These are phyloP conservation scores for Trichoderma hamatum DNA, from an alignment of 2,329 filamentous ascomycete species.

Conservation along the genomic window DNA sequence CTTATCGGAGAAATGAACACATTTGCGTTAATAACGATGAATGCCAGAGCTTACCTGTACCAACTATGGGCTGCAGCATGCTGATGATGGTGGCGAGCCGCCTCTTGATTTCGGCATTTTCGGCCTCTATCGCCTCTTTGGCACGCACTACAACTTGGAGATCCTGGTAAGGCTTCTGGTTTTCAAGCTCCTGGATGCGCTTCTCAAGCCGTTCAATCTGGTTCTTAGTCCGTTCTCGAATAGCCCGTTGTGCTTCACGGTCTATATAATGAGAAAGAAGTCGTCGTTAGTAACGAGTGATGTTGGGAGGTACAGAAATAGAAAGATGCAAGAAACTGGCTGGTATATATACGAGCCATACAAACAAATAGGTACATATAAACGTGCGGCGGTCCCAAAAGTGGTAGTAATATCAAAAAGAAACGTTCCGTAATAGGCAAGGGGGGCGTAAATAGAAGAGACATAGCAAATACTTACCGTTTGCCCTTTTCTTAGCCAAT, in stretches of 20 bases:
- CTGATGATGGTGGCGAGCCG: slow-evolving; percentile 67
- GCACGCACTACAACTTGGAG: slow-evolving; percentile 74
- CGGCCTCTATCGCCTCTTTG: slow-evolving; percentile 75
- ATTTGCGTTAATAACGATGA: background rate
- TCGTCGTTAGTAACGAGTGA: slow-evolving; percentile 2
- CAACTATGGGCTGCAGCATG: slow-evolving; percentile 63
- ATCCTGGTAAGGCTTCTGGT: slow-evolving; percentile 81
- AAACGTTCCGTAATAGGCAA: background rate
- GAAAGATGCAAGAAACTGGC: background rate
- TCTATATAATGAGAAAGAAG: slow-evolving; percentile 53
- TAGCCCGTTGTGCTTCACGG: slow-evolving; percentile 82
- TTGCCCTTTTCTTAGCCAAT: slow-evolving; percentile 67
- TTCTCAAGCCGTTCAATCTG: slow-evolving; percentile 76
- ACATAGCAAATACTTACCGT: slow-evolving; percentile 48
- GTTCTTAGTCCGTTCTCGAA: slow-evolving; percentile 78
- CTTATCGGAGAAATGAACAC: background rate
- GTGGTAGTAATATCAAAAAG: background rate
- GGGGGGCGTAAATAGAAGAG: background rate
- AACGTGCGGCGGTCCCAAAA: background rate
- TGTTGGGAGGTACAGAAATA: background rate
- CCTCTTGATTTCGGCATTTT: slow-evolving; percentile 77
- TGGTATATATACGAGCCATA: background rate
- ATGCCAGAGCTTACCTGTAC: slow-evolving; percentile 32
- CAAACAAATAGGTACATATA: background rate
- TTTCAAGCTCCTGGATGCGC: slow-evolving; percentile 74